These are phyloP conservation scores for Rosa rugosa DNA, from an alignment of 306 rosid species.

Conservation along the genomic window DNA sequence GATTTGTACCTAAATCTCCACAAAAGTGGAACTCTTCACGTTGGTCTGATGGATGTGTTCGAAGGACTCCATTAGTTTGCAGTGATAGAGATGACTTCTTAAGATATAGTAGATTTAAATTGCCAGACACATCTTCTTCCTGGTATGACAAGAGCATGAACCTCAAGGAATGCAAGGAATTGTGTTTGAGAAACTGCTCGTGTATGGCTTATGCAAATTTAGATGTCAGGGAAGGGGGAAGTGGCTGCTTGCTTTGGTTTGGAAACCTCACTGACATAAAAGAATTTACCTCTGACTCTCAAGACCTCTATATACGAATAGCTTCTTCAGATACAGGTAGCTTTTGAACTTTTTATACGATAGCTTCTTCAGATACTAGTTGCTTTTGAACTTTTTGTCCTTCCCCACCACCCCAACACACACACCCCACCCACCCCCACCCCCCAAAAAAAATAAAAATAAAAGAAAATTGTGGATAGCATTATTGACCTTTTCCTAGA, in stretches of 20 bases:
- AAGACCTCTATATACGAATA: constrained; percentile 19
- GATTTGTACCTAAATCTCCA: constrained; percentile 37
- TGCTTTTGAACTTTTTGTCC: not conserved
- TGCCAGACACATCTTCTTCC: constrained; percentile 21
- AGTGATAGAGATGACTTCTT: constrained; percentile 28
- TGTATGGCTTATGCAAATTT: constrained; percentile 46
- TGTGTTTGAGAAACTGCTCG: constrained; percentile 44
- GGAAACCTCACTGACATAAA: constrained; percentile 36
- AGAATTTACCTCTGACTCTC: not conserved
- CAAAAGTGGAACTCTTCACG: constrained; percentile 24
- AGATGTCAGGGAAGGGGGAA: constrained; percentile 23
- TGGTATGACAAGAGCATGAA: constrained; percentile 26
- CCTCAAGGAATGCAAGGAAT: constrained; percentile 26
- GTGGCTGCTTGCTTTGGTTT: constrained; percentile 48
- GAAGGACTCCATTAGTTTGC: constrained; percentile 33
- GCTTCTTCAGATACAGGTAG: constrained; percentile 11
- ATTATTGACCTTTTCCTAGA: not conserved
- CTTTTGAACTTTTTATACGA: too few species aligned
- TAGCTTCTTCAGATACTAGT: constrained; percentile 13
- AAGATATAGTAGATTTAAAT: constrained; percentile 27
- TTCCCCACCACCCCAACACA: too few species aligned
- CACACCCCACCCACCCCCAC: too few species aligned
- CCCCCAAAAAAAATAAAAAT: too few species aligned
- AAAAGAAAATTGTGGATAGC: not conserved
- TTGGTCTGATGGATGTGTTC: constrained; percentile 45